Evolutionary conservation across 78 protist genomes (phyloP), one percentile per base, ranked within the genome.

Genomic region (slime mould (Dictyostelium discoideum)): DNA sequence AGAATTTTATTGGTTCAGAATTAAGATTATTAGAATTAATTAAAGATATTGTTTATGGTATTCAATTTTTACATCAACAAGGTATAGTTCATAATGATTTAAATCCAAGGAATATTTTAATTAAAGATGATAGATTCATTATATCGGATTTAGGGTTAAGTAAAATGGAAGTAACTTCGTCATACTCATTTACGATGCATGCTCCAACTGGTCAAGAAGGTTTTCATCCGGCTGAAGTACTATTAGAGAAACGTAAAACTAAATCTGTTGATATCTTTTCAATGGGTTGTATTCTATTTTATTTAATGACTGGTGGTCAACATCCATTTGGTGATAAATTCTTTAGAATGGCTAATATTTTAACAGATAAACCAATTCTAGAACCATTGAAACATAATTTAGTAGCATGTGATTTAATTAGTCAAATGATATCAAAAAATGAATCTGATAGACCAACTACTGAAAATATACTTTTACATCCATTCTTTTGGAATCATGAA

Each of bases 321-420:
- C 94, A 90, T 72, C 94, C 94, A 69, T 90, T 90, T 69, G 94
- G 94, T 37, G 94, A 90, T 14, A 90, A 90, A 67, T 67, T 80
- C 50, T 46, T 82, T 50, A 57, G 94, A 32, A 80, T 90, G 54
- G 82, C 94, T 1, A 80, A 82, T n/a, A 90, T 90, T 11, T 46
- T 90, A 13, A 82, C 48, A 3, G 87, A 88, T 73, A 84, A 44
- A 46, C 39, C 79, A 13, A 39, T 67, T n/a, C 24, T 82, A 2
- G 87, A 80, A 22, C 5, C 42, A 3, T 50, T 37, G 8, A 40
- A n/a, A 18, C 69, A 90, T 42, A 63, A 67, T 39, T 24, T 77
- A 29, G 32, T 90, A 1, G 44, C 63, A 60, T 83, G 24, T 20
- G 94, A 90, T 63, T 44, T 90, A 24, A 90, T 90, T 20, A 20